Base-by-base conservation (phyloP, 768 basidiomycete genomes). In the Suillus lakei region DNA sequence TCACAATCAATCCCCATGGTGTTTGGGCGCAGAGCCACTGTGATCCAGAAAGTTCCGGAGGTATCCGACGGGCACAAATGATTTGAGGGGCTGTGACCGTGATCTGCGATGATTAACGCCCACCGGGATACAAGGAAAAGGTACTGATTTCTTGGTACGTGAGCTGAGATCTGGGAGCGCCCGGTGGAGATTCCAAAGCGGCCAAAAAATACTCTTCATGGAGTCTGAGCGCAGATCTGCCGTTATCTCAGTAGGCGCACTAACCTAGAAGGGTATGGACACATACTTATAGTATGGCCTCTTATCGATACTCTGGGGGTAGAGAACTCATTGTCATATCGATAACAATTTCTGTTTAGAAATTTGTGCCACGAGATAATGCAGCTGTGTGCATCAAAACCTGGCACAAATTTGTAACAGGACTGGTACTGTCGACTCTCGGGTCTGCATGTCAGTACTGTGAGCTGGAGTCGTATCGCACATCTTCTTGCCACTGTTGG, bases 51-150 rank as follows among this genome's bases (percentile, higher is more conserved):
- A 51, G 50, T 51, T 4, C 28, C 1, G 50, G 8, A 32, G 30
- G 0, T 34, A 12, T 54, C 30, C 30, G 53, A 21, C 53, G 21
- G 21, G 21, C 12, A n/a, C 21, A 12, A 54, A 9, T 21, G 18
- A 2, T 39, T 39, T 39, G 39, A 15, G 39, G 39, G 39, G 53
- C 53, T n/a, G 30, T 54, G 53, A 21, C 30, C 32, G 10, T 54
- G 53, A 54, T 54, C 32, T 53, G 51, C 53, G 53, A 54, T n/a
- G 12, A 54, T 54, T 7, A 32, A 54, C 30, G 53, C 21, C 21
- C 21, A 5, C 32, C 53, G 53, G 2, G 12, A 54, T 18, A 18
- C 6, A 12, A 13, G 12, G 5, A 30, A 21, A 54, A 54, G 53
- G 32, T n/a, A 54, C 21, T n/a, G 21, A n/a, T 34, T 34, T 54